Evolutionary conservation across 257 asterid species (phyloP), one percentile per base, ranked within the genome.

Genomic region (Knoxia roxburghii): DNA sequence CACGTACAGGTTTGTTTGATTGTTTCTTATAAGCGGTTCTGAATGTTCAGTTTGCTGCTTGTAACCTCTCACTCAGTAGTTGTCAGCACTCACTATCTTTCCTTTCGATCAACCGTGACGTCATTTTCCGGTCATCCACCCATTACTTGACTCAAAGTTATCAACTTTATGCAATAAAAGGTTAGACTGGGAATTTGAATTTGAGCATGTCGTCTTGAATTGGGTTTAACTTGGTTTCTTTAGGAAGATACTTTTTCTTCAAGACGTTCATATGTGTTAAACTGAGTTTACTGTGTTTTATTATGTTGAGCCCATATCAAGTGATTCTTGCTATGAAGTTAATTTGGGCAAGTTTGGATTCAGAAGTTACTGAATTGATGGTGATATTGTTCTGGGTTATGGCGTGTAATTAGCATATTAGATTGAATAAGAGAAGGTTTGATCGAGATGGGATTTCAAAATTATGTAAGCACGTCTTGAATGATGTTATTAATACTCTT

Each of bases 381-480:
- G 63, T 45, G 4, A 5, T 56, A 20, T 1, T 15, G 13, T 1
- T 61, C 69, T 70, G 52, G 37, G 21, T 61, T 23, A 52, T 54
- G 72, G 55, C 64, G 41, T 54, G 43, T 27, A 68, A 27, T 43
- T 14, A 0, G 49, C 0, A 14, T 43, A n/a, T n/a, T n/a, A n/a
- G n/a, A n/a, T 43, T 54, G 64, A 68, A 54, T 68, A 54, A 68
- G 14, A 70, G 35, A 62, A 40, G 74, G 45, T 35, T 14, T 60
- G 50, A 46, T 61, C 74, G 68, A 70, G 74, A 68, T 60, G 74
- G 66, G 60, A 35, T 69, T 69, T 32, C 6, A 32, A 46, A 58
- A 21, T 69, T 32, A 35, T 69, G 1, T 20, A 24, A 37, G 21
- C 13, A 30, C 50, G 33, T 46, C 64, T 41, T 64, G 27, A 56